Conservation (phyloP, 495 filamentous ascomycete species). For the Glutinoglossum americanum region DNA sequence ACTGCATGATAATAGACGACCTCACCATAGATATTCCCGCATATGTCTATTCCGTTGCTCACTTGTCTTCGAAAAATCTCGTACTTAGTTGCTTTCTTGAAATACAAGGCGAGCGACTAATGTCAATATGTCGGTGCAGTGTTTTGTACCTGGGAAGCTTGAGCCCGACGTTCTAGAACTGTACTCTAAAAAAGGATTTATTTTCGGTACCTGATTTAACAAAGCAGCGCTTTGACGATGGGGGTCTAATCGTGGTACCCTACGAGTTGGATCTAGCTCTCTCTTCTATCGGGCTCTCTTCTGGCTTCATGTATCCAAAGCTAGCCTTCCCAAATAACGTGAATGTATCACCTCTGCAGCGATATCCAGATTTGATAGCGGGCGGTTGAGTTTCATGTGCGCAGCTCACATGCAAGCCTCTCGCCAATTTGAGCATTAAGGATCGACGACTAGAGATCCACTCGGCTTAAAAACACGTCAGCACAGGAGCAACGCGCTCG, state of each 20-base stretch:
- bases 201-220: neutral
- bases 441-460: neutral
- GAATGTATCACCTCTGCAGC: neutral
- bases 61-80: neutral
- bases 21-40: neutral
- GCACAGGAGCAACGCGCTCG: no score
- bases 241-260: neutral
- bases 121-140: neutral
- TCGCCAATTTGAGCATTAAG: neutral
- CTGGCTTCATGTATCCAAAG: neutral
- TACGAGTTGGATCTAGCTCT: neutral
- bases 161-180: neutral
- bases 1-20: neutral
- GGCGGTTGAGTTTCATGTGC: neutral
- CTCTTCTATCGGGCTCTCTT: neutral
- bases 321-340: neutral
- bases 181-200: neutral
- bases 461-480: no score
- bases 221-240: neutral
- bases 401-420: neutral
- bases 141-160: neutral
- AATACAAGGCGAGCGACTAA: neutral
- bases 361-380: neutral
- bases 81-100: neutral
- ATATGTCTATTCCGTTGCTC: neutral